Evolutionary conservation across 495 filamentous ascomycete species (phyloP).

Genomic region (Venustampulla echinocandica): DNA sequence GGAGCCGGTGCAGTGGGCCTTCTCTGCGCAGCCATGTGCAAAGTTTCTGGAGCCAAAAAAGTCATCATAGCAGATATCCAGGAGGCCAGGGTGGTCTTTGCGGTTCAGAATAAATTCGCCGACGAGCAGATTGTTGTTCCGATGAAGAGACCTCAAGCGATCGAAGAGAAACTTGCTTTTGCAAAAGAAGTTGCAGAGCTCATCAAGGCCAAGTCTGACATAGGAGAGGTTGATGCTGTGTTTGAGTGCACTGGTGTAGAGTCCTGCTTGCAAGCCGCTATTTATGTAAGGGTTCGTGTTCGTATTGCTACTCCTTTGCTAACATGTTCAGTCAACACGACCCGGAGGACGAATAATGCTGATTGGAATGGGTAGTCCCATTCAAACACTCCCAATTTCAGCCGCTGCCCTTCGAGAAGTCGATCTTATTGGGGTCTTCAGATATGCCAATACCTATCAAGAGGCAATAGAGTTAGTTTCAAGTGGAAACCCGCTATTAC

Average conservation of each 20-base stretch:
- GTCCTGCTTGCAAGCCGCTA: slow-evolving; percentile 75
- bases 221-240: slow-evolving; percentile 64
- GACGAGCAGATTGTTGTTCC: slow-evolving; percentile 54
- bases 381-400: slow-evolving; percentile 79
- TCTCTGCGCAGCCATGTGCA: slow-evolving; percentile 59
- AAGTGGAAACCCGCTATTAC: slow-evolving; percentile 44
- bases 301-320: background rate
- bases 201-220: slow-evolving; percentile 32
- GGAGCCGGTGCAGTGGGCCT: slow-evolving; percentile 77
- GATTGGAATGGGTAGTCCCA: slow-evolving; percentile 89
- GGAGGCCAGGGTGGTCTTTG: slow-evolving; percentile 60
- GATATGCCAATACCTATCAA: slow-evolving; percentile 80
- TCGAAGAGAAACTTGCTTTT: slow-evolving; percentile 50
- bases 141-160: slow-evolving; percentile 40
- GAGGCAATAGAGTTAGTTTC: slow-evolving; percentile 65
- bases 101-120: slow-evolving; percentile 58
- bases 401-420: slow-evolving; percentile 85
- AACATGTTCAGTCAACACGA: slow-evolving; percentile 42
- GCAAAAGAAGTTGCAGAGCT: slow-evolving; percentile 51
- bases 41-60: slow-evolving; percentile 45
- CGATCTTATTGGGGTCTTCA: slow-evolving; percentile 83
- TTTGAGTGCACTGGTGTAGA: slow-evolving; percentile 93
- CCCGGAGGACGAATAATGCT: slow-evolving; percentile 77
- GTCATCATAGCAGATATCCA: slow-evolving; percentile 79
- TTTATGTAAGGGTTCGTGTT: slow-evolving; percentile 49